Conservation (phyloP, 441 rosid genomes). For the Populus hybrid region DNA sequence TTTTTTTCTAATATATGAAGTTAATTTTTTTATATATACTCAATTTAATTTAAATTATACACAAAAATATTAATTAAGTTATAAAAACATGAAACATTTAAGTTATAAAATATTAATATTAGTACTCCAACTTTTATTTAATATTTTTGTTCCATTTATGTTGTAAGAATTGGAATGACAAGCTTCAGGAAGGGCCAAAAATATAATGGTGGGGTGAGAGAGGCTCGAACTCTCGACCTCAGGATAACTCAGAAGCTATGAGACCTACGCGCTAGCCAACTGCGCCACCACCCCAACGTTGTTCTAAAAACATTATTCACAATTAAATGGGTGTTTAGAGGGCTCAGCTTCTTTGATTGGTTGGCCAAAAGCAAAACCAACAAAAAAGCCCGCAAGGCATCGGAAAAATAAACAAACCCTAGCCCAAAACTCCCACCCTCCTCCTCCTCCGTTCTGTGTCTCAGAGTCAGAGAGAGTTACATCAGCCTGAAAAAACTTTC, state of each 20-base stretch:
- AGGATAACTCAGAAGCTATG: slow-evolving; percentile 91
- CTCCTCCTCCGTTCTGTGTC: neutral
- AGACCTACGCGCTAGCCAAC: slow-evolving; percentile 99
- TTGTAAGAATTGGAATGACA: neutral
- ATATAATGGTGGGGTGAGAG: slow-evolving; percentile 66
- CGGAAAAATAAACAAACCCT: slow-evolving; percentile 20
- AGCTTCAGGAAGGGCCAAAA: neutral
- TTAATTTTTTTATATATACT: too few relatives aligned
- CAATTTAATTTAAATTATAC: too few relatives aligned
- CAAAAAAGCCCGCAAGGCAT: neutral
- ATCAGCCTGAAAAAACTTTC: neutral
- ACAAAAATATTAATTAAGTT: too few relatives aligned
- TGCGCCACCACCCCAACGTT: slow-evolving; percentile 87
- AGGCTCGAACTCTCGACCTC: slow-evolving; percentile 99
- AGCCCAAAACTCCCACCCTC: slow-evolving; percentile 14
- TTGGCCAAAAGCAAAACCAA: neutral
- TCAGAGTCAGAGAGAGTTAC: neutral
- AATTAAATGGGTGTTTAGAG: too few relatives aligned
- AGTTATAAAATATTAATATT: too few relatives aligned
- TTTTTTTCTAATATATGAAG: too few relatives aligned
- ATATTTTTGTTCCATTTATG: too few relatives aligned
- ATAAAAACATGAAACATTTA: too few relatives aligned
- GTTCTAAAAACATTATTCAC: fast-evolving
- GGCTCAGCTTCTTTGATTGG: neutral
- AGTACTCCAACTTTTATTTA: too few relatives aligned